Evolutionary conservation across 441 rosid genomes (phyloP).

Genomic region (Geranium incanum): DNA sequence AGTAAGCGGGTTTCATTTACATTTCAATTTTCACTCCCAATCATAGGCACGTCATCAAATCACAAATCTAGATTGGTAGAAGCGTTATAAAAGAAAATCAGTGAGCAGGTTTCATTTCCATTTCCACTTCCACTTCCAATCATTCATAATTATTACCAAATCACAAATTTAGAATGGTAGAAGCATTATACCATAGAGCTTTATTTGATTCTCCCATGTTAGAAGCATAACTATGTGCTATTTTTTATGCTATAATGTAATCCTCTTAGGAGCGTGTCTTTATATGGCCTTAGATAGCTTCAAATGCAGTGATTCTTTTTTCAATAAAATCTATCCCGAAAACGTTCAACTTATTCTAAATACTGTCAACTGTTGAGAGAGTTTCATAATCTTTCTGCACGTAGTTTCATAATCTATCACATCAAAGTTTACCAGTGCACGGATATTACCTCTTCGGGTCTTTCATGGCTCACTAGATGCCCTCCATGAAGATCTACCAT

Average conservation of each 20-base stretch:
- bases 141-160: neutral
- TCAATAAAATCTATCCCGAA: too few species aligned
- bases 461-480: constrained; percentile 93
- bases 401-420: neutral
- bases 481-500: constrained; percentile 97
- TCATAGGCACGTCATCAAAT: neutral
- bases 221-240: too few species aligned
- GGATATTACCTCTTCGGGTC: constrained; percentile 69
- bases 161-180: neutral
- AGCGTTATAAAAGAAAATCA: neutral
- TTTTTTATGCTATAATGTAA: too few species aligned
- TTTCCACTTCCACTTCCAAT: neutral
- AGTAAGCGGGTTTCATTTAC: constrained; percentile 7
- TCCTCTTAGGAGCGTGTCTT: too few species aligned
- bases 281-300: too few species aligned
- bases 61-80: neutral
- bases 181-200: neutral
- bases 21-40: neutral
- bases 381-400: too few species aligned
- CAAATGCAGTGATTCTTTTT: too few species aligned
- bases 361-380: too few species aligned
- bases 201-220: too few species aligned
- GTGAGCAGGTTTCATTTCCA: constrained; percentile 2
- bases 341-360: too few species aligned
- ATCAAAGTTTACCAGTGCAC: neutral